Evolutionary conservation across 2,329 filamentous ascomycete species (phyloP).

Genomic region (Penicillium verrucosum): DNA sequence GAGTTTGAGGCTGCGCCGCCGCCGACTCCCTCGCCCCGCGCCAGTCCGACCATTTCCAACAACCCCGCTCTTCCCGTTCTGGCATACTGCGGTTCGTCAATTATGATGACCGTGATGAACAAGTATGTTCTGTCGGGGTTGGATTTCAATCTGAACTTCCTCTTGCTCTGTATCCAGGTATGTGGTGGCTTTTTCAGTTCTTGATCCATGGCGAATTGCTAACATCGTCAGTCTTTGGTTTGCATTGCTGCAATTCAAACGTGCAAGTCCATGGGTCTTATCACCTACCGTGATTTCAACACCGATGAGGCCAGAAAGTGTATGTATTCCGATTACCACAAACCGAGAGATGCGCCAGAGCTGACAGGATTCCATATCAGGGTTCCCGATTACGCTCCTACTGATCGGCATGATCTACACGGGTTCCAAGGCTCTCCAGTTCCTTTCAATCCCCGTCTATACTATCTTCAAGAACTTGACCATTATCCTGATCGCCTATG

Average conservation of each 20-base stretch:
- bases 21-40: slow-evolving; percentile 35
- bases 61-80: slow-evolving; percentile 77
- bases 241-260: slow-evolving; percentile 80
- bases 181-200: slow-evolving; percentile 27
- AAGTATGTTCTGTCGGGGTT: slow-evolving; percentile 94
- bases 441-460: slow-evolving; percentile 95
- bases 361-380: slow-evolving; percentile 44
- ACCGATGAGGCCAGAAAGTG: slow-evolving; percentile 87
- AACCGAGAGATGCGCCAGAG: neutral
- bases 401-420: slow-evolving; percentile 99
- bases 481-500: slow-evolving; percentile 97
- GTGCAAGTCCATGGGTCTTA: slow-evolving; percentile 77
- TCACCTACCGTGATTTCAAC: slow-evolving; percentile 82
- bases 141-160: slow-evolving; percentile 94
- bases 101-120: slow-evolving; percentile 99
- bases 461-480: slow-evolving; percentile 99
- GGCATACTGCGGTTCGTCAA: slow-evolving; percentile 92
- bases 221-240: slow-evolving; percentile 67
- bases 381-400: slow-evolving; percentile 94
- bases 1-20: slow-evolving; percentile 42
- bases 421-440: slow-evolving; percentile 90
- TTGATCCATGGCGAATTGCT: slow-evolving; percentile 7
- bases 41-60: slow-evolving; percentile 57
- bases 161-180: slow-evolving; percentile 91
- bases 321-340: slow-evolving; percentile 45